phyloP scores from a whole-genome alignment of 139 green algal genomes.

The Deuterostichococcus epilithicus region DNA sequence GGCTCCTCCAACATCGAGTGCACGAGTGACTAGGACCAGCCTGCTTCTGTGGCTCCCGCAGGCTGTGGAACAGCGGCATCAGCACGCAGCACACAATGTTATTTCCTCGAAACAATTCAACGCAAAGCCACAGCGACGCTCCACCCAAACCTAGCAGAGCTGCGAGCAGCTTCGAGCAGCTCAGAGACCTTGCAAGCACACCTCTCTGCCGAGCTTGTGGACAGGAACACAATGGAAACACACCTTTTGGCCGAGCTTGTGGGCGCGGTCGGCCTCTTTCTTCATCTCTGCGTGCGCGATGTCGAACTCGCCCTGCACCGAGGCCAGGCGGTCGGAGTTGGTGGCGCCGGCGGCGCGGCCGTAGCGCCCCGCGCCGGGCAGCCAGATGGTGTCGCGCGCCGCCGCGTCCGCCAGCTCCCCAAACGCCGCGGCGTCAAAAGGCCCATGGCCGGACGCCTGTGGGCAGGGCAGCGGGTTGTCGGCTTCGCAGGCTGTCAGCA shows the following conservation, averaged over 20 bases:
- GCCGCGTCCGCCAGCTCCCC: slow-evolving; percentile 40
- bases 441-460: neutral
- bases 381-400: slow-evolving; percentile 61
- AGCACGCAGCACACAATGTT: too few species aligned
- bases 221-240: too few species aligned
- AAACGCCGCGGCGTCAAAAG: slow-evolving; percentile 40
- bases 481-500: too few species aligned
- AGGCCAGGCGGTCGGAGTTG: slow-evolving; percentile 47
- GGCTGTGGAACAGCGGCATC: too few species aligned
- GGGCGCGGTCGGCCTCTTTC: slow-evolving; percentile 57
- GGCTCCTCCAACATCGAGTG: too few species aligned
- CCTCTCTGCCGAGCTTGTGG: too few species aligned
- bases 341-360: slow-evolving; percentile 44
- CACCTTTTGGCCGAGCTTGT: slow-evolving; percentile 74
- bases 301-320: slow-evolving; percentile 56
- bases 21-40: too few species aligned
- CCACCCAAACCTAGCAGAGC: too few species aligned
- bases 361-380: slow-evolving; percentile 47
- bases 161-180: too few species aligned
- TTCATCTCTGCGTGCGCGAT: slow-evolving; percentile 66
- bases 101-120: too few species aligned
- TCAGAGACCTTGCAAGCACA: slow-evolving; percentile 53
- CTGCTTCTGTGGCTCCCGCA: too few species aligned
- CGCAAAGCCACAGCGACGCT: too few species aligned
- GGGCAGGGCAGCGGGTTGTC: neutral